phyloP scores from a whole-genome alignment of 768 basidiomycete genomes.

The Calocera viscosa region DNA sequence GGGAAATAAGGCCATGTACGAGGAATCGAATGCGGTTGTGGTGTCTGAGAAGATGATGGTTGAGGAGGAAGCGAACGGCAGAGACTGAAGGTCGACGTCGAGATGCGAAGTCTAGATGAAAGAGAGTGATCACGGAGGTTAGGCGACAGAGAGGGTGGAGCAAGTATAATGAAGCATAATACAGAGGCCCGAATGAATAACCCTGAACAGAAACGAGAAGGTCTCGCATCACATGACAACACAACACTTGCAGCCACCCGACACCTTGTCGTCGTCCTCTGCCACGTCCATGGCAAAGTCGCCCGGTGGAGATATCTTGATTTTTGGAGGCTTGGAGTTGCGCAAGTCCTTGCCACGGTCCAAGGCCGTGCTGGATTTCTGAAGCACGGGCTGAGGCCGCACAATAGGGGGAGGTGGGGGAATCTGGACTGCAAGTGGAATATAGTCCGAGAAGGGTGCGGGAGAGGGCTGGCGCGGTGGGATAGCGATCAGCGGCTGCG shows the following conservation, averaged over 20 bases:
- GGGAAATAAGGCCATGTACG: slow-evolving; percentile 1
- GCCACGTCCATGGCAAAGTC: neutral
- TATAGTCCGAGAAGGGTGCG: neutral
- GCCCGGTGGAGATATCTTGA: neutral
- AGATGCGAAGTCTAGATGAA: slow-evolving; percentile 6
- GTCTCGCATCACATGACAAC: neutral
- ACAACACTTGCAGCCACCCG: neutral
- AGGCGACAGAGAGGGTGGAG: neutral
- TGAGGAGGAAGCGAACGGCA: neutral
- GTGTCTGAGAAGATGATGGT: neutral
- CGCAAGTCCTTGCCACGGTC: neutral
- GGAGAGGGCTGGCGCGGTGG: neutral
- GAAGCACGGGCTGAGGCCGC: neutral
- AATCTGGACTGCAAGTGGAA: neutral
- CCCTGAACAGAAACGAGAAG: neutral
- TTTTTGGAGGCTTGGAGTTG: neutral
- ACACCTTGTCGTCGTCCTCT: neutral
- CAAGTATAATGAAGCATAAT: neutral
- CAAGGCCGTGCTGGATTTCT: neutral
- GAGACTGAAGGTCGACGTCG: neutral
- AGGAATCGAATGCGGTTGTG: slow-evolving; percentile 6
- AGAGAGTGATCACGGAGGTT: neutral
- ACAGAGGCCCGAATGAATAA: neutral
- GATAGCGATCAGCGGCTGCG: neutral
- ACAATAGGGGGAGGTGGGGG: neutral